phyloP scores from a whole-genome alignment of 768 basidiomycete species.

The Punctularia strigosozonata region DNA sequence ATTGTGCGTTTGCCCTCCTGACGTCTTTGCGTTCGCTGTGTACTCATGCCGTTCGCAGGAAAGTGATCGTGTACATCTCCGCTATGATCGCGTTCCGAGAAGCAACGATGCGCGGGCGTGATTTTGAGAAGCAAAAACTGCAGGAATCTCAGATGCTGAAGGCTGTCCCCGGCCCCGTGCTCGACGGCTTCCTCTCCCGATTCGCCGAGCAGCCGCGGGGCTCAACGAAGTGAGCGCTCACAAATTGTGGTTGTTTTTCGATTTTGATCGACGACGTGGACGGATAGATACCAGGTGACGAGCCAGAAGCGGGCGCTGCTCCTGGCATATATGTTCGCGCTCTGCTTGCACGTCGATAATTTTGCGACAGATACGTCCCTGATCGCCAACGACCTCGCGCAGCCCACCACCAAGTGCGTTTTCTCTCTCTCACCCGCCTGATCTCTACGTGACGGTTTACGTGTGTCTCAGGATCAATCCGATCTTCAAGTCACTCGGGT shows the following conservation, averaged over 20 bases:
- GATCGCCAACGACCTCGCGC: constrained; percentile 65
- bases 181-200: constrained; percentile 64
- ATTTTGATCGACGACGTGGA: constrained; percentile 6
- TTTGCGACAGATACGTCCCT: constrained; percentile 58
- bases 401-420: constrained; percentile 52
- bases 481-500: constrained; percentile 77
- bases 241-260: not conserved
- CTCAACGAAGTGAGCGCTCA: constrained; percentile 41
- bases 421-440: constrained; percentile 5
- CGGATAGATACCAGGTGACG: constrained; percentile 39
- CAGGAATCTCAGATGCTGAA: constrained; percentile 47
- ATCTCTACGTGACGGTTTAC: not conserved
- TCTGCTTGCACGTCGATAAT: constrained; percentile 71
- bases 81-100: constrained; percentile 65
- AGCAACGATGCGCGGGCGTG: constrained; percentile 22
- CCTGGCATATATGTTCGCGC: constrained; percentile 67
- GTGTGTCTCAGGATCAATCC: constrained; percentile 38
- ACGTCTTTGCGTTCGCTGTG: not conserved
- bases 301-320: constrained; percentile 60
- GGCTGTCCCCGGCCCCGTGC: constrained; percentile 45
- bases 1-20: constrained; percentile 14
- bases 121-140: constrained; percentile 40
- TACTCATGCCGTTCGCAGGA: constrained; percentile 27
- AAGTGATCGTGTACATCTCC: constrained; percentile 71
- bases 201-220: constrained; percentile 73